Base-by-base conservation (phyloP, 2,329 filamentous ascomycete species). In the Emmonsiellopsis sp. region DNA sequence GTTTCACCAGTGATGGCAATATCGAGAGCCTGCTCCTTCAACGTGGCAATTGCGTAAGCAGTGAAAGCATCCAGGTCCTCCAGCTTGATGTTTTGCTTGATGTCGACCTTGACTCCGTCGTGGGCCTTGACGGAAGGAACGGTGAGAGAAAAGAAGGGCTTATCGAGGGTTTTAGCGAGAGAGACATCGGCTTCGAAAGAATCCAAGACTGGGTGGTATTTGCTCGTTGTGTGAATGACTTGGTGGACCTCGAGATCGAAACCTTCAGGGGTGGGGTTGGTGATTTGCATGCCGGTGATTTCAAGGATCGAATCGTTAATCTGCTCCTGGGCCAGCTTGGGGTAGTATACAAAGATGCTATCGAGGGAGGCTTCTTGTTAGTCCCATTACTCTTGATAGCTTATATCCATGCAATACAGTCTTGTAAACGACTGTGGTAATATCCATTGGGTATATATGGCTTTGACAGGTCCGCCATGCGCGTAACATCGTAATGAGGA, bases 261-360 rank as follows among this genome's bases (percentile, higher is more conserved):
- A 1, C 72, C 67, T 8, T 78, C 64, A 1, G 77, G 64, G 0
- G 70, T 67, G 6, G 81, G 79, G 11, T 78, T 63, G 13, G 70
- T 72, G 56, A 83, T 76, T 40, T 72, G 60, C 62, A 82, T 72
- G n/a, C 68, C 65, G 1, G 69, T 75, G 56, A 83, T 71, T 33
- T 73, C 67, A 31, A 84, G 66, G 3, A 68, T 73, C 1, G 80
- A 76, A 34, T 72, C 65, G 59, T 80, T 74, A 60, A 84, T 74
- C 49, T 75, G 74, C 42, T 65, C 55, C 60, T 83, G 81, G 36
- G 80, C 80, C 54, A 79, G 80, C 34, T 76, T 74, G 14, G 80
- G 81, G 60, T 83, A 80, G 2, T 65, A 80, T 50, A 83, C 80
- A 60, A 76, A 84, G 46, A 83, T 71, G 40, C 78, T 80, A 58